phyloP scores from a whole-genome alignment of 192 early-diverging fungal species.

The Irineochytrium annulatum region DNA sequence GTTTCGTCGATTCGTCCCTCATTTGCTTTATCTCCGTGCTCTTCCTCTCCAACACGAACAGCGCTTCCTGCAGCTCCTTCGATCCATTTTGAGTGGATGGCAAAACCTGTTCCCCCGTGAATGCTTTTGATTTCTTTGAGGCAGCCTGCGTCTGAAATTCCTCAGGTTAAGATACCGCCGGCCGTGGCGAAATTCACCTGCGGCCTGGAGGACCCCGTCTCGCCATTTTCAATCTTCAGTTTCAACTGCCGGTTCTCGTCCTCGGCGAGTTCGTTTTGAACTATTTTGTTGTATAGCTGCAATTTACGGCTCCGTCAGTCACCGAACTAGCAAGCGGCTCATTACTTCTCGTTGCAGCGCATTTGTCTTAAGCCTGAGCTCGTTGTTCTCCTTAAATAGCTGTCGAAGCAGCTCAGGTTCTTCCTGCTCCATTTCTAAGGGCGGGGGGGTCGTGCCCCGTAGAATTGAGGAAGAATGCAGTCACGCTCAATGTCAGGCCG shows the following conservation, averaged over 20 bases:
- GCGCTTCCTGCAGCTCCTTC: slow-evolving; percentile 45
- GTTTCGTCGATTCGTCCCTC: slow-evolving; percentile 33
- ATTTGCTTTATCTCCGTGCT: slow-evolving; percentile 40
- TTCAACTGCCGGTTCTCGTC: slow-evolving; percentile 47
- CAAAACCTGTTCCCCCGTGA: too few species aligned
- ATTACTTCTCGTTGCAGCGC: slow-evolving; percentile 45
- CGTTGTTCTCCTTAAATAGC: slow-evolving; percentile 56
- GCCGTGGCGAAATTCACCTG: slow-evolving; percentile 2
- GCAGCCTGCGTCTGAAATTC: background rate
- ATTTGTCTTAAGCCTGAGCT: slow-evolving; percentile 44
- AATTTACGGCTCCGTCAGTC: background rate
- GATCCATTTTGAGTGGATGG: too few species aligned
- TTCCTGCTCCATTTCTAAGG: slow-evolving; percentile 58
- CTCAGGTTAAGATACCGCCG: background rate
- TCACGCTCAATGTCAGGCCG: too few species aligned
- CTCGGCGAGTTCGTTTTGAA: slow-evolving; percentile 39
- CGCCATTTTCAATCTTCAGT: slow-evolving; percentile 13
- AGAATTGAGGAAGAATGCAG: too few species aligned
- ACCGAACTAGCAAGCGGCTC: background rate
- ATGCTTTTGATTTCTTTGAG: background rate
- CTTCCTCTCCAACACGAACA: slow-evolving; percentile 48
- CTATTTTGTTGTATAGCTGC: slow-evolving; percentile 49
- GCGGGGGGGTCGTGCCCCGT: too few species aligned
- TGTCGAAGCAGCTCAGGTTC: slow-evolving; percentile 52
- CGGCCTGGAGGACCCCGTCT: slow-evolving; percentile 4